Base-by-base conservation (phyloP, 2,329 filamentous ascomycete genomes). In the Monilinia fructicola region DNA sequence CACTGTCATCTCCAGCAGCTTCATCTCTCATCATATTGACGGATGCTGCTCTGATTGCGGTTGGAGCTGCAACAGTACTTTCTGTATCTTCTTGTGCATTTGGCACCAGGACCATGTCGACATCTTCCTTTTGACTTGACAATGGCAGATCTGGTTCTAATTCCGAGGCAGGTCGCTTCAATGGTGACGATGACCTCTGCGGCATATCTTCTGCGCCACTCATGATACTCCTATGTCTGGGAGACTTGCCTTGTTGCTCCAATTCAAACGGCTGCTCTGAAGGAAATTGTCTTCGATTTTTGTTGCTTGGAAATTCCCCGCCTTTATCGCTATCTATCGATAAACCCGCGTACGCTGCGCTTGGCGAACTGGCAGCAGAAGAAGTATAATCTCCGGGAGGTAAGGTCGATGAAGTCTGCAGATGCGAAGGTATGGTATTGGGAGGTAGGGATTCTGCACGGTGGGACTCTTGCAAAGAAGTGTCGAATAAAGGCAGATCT, bases 161-260 rank as follows among this genome's bases (percentile, higher is more conserved):
- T 56, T 76, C 74, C 21, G 75, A 87, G 46, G 86, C 86, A 69
- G 83, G 82, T 74, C 87, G 82, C 78, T 89, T 89, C 66, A 89
- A 77, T 10, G 87, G 87, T 26, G 87, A 89, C 38, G 86, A 88
- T 26, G 87, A 87, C 72, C 87, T 82, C 54, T 87, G 83, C 67
- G 83, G 81, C 31, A 81, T 74, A 69, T 88, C 84, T 71, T 82
- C 80, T 76, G 85, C 83, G 70, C 83, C 85, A 70, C 84, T 84
- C 84, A 88, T 87, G 67, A 87, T 82, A 71, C 80, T 82, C 69
- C 84, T 81, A 60, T 81, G 77, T 69, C 81, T 80, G 46, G 85
- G 83, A 66, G 85, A 86, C 75, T 81, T 81, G 76, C 80, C 82
- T 61, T 69, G 67, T 44, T 64, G 70, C 54, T 74, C 71, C 62